Evolutionary conservation across 2,329 filamentous ascomycete species (phyloP).

Genomic region (Trichoderma sp.): DNA sequence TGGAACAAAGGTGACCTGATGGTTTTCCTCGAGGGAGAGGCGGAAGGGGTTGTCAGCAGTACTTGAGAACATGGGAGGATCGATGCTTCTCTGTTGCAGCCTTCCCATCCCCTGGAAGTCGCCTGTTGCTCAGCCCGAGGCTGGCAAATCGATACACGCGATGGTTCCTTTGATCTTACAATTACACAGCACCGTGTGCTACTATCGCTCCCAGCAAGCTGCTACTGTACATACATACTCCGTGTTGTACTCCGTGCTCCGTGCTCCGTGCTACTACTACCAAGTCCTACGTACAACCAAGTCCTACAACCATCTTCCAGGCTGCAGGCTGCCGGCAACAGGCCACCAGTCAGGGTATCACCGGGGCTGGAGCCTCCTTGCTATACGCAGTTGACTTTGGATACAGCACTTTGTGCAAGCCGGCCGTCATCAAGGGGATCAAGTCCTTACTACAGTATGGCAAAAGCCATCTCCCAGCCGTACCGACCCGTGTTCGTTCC

Average conservation of each 20-base stretch:
- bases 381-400: not conserved
- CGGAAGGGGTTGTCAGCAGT: not conserved
- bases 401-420: not conserved
- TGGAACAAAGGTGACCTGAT: not conserved
- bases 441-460: not conserved
- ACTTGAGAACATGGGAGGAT: not conserved
- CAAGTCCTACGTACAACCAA: too few relatives aligned
- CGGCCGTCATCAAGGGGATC: not conserved
- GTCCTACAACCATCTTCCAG: not conserved
- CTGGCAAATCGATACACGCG: not conserved
- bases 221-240: not conserved
- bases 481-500: not conserved
- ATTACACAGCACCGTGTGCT: not conserved
- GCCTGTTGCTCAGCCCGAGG: not conserved
- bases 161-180: not conserved
- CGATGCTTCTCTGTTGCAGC: not conserved
- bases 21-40: not conserved
- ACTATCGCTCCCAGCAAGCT: not conserved
- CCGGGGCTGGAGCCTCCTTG: not conserved
- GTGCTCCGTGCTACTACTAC: too few relatives aligned
- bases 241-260: not conserved
- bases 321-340: not conserved
- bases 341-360: not conserved
- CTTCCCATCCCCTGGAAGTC: not conserved
- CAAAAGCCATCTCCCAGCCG: not conserved